Evolutionary conservation across 1,139 yeast species (phyloP).

Genomic region (Blastobotrys illinoisensis): DNA sequence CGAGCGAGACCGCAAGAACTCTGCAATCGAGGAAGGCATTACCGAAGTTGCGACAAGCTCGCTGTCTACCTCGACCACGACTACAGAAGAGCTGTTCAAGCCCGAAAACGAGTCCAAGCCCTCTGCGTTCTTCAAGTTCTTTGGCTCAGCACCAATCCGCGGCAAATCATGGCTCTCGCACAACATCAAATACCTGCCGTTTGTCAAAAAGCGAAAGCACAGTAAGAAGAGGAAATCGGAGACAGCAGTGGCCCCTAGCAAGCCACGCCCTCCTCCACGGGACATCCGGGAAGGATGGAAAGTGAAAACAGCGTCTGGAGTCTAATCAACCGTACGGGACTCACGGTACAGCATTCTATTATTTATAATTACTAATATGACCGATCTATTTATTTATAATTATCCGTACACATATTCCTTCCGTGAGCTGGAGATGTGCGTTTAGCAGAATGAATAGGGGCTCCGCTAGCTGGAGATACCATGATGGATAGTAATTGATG

Average conservation of each 20-base stretch:
- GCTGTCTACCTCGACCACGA: not conserved
- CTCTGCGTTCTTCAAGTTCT: conserved; percentile 9
- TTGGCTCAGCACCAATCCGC: conserved; percentile 9
- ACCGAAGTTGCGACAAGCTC: not conserved
- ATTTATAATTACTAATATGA: not conserved
- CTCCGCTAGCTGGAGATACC: no score
- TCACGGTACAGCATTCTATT: no score
- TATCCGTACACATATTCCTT: no score
- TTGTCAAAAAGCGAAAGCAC: not conserved
- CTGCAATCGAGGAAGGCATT: not conserved
- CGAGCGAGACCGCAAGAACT: not conserved
- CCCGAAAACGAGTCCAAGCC: conserved; percentile 1
- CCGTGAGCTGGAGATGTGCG: no score
- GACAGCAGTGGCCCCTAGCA: not conserved
- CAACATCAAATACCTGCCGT: conserved; percentile 11
- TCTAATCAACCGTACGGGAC: no score
- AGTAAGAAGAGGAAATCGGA: not conserved
- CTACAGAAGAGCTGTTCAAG: not conserved
- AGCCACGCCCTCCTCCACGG: conserved; percentile 10
- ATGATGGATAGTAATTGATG: not conserved
- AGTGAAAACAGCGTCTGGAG: conserved; percentile 8
- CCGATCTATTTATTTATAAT: not conserved
- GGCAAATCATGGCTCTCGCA: conserved; percentile 11
- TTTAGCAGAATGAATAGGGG: no score
- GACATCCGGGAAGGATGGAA: conserved; percentile 13